Evolutionary conservation across 352 stramenopile genomes (phyloP), one percentile per base, ranked within the genome.

Genomic region (Globisporangium spiculum): DNA sequence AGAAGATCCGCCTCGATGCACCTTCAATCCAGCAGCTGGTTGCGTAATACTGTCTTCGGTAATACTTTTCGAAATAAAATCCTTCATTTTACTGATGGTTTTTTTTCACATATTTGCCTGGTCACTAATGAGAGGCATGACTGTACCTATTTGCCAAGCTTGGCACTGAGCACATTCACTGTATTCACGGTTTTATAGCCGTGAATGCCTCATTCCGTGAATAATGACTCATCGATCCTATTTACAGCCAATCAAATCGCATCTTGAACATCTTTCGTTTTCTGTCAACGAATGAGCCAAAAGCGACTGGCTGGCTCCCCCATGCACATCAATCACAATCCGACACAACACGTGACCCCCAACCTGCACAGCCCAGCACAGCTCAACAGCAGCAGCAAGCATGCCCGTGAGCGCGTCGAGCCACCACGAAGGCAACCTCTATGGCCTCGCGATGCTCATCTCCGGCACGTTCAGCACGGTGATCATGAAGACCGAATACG

Each of bases 401-500:
- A 63, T 66, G 60, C 12, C 53, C 22, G 52, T 30, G 50, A 66
- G 46, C 52, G 60, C 65, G 20, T 20, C 41, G 57, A 83, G 84
- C 68, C 56, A 64, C 59, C 59, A 50, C 59, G 60, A 66, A 14
- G 81, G 85, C 65, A 69, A 74, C 50, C 66, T 93, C 32, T 89
- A 86, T 65, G 84, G 74, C 22, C 65, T 73, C 48, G 76, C 77
- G 63, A 94, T 94, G 84, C 80, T 94, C 44, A 70, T 94, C 46
- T 89, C 83, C 48, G 87, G 87, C 73, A 95, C 87, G 59, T 90
- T 92, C 72, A 92, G 83, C 74, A 95, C 87, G 1, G 84, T 95
- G 22, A 84, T 93, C 73, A 92, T 91, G 82, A 95, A 95, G 77
- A 90, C 83, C 32, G 75, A 93, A 78, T 95, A 95, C 73, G 76